Evolutionary conservation across 2,329 filamentous ascomycete genomes (phyloP).

Genomic region (Amauroascus niger): DNA sequence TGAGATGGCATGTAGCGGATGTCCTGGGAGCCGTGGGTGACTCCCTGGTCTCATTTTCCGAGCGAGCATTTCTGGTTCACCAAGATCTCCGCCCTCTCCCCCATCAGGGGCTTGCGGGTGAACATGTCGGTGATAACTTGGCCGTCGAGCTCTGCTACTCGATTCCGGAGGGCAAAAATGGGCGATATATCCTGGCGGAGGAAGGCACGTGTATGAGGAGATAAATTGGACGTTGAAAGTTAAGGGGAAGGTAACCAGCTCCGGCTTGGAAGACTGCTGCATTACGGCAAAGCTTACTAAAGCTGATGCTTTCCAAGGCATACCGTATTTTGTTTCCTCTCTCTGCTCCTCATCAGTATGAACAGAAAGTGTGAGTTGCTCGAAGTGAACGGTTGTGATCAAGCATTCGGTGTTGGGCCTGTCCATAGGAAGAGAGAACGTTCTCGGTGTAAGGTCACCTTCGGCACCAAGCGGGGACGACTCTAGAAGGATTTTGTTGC

Average conservation of each 20-base stretch:
- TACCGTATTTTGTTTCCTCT: constrained; percentile 15
- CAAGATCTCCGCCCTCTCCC: background rate
- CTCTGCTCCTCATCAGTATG: constrained; percentile 15
- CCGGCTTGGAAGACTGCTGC: constrained; percentile 14
- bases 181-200: constrained; percentile 30
- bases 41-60: constrained; percentile 3
- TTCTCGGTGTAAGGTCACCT: constrained; percentile 30
- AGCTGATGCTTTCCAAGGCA: constrained; percentile 22
- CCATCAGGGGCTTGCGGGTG: constrained; percentile 6
- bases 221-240: constrained; percentile 46
- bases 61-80: constrained; percentile 7
- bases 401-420: constrained; percentile 18
- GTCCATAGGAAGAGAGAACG: constrained; percentile 34
- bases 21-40: constrained; percentile 28
- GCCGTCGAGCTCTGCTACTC: background rate
- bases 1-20: constrained; percentile 29
- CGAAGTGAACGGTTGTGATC: constrained; percentile 12
- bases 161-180: constrained; percentile 4
- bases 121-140: constrained; percentile 10
- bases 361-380: constrained; percentile 17
- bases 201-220: constrained; percentile 45
- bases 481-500: constrained; percentile 30
- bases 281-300: constrained; percentile 21
- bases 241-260: constrained; percentile 32
- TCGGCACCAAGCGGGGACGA: constrained; percentile 34